Conservation (phyloP, 805 yeast genomes). For the Hanseniaspora mollemarum region DNA sequence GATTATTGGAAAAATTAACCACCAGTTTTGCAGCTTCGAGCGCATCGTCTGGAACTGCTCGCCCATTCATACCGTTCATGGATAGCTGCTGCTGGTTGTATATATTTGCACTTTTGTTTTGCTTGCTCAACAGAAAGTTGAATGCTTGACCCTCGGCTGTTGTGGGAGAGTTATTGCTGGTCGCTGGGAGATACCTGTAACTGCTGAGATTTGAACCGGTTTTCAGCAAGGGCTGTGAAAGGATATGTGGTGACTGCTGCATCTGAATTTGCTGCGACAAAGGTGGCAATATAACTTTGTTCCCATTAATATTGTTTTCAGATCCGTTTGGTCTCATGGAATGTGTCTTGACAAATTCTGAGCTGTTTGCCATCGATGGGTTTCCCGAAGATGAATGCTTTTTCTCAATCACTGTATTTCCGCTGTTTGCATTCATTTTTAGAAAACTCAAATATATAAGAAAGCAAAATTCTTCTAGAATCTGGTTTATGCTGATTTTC, state of each 20-base stretch:
- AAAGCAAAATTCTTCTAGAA: too few species aligned
- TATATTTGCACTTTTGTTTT: neutral
- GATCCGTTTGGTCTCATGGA: neutral
- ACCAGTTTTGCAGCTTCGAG: slow-evolving; percentile 10
- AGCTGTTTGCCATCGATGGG: neutral
- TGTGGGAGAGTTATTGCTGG: neutral
- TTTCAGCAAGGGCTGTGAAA: neutral
- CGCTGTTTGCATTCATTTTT: neutral
- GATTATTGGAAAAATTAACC: slow-evolving; percentile 10
- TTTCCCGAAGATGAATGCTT: neutral
- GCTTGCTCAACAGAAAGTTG: neutral
- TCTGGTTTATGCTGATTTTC: too few species aligned
- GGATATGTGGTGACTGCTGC: neutral
- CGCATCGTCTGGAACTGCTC: neutral
- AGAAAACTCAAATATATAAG: neutral
- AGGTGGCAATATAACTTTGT: neutral
- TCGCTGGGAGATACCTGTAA: neutral
- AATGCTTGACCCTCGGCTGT: neutral
- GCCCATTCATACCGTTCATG: neutral
- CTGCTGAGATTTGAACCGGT: neutral
- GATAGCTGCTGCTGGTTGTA: neutral
- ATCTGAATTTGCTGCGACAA: neutral
- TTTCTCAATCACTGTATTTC: neutral
- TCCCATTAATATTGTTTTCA: neutral
- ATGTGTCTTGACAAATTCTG: neutral